Evolutionary conservation across 2,329 filamentous ascomycete genomes (phyloP), one percentile per base, ranked within the genome.

Genomic region (Penicillium sp.): DNA sequence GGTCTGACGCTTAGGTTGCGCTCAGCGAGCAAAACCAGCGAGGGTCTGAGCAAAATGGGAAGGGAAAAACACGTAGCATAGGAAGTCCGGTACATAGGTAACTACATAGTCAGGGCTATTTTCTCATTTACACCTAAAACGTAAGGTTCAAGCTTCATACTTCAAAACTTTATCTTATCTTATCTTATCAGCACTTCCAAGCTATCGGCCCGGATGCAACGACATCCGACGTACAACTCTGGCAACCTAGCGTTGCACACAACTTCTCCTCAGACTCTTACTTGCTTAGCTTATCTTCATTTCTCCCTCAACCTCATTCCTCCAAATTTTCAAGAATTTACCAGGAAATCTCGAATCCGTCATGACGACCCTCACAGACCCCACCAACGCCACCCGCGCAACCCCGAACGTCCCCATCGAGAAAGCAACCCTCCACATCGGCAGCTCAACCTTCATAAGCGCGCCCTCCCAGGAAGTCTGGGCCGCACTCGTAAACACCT

Each of bases 401-500:
- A 67, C 65, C 3, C 65, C 68, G 6, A 63, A 56, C 52, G 69
- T 71, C 52, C 47, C 59, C 28, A 56, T 60, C 32, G 56, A 59
- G 12, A 51, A 63, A 31, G 64, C 67, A 37, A 52, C 57, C 40
- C 55, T 67, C 37, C 59, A 65, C 53, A 51, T 66, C 50, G 58
- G 64, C 48, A 66, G 64, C 59, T 64, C 67, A 45, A 65, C 58
- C 39, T 54, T 59, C 29, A 73, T 75, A 59, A 57, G 62, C 38
- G 73, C 72, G 2, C 65, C 72, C 8, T 63, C 72, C 3, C 54
- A 65, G 21, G 58, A 65, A n/a, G 69, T 75, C 52, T 75, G 73
- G 66, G 61, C 70, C 22, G 65, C 67, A 8, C 59, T 76, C 4
- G 64, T 71, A 43, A 65, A 76, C 58, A 71, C 72, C 26, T 69